A percentile compares a stretch with the other conserved stretches of the same genome.
phyloP scores from a whole-genome alignment of 2,329 filamentous ascomycete genomes.

The Trichoderma harzianum region DNA sequence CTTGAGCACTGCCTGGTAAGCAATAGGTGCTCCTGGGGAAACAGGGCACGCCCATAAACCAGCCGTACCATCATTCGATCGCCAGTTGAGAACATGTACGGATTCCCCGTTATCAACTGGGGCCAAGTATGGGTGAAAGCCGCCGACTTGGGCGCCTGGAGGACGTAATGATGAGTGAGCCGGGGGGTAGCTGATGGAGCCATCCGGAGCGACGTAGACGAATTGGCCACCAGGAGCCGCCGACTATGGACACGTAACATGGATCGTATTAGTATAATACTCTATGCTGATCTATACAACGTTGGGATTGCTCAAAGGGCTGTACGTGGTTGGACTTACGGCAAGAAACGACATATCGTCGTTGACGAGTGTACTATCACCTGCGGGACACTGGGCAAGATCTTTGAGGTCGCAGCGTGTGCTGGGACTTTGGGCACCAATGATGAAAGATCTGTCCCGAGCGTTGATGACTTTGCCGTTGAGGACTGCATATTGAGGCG shows the following conservation, averaged over 20 bases:
- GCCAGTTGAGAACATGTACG: conserved; percentile 27
- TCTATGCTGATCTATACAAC: no score
- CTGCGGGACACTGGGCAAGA: conserved; percentile 26
- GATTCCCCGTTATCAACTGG: conserved; percentile 25
- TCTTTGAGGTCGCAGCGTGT: conserved; percentile 27
- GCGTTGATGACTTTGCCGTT: conserved; percentile 30
- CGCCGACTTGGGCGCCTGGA: conserved; percentile 45
- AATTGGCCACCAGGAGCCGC: conserved; percentile 61
- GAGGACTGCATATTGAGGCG: conserved; percentile 23
- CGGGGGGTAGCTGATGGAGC: conserved; percentile 52
- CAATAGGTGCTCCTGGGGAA: conserved; percentile 16
- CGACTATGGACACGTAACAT: conserved; percentile 32
- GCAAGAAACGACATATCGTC: conserved; percentile 29
- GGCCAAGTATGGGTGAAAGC: conserved; percentile 41
- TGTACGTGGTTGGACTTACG: conserved; percentile 19
- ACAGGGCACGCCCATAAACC: conserved; percentile 31
- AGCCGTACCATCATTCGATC: conserved; percentile 20
- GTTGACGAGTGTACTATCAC: conserved; percentile 28
- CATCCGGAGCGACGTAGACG: conserved; percentile 54
- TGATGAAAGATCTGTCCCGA: conserved; percentile 26
- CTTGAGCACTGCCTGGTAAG: conserved; percentile 26
- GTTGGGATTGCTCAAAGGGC: background rate
- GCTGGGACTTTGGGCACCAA: conserved; percentile 27
- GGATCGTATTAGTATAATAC: background rate
- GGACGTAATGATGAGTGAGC: conserved; percentile 54